A percentile compares a stretch with the other conserved stretches of the same genome.
Conservation (phyloP, 331 rosid species). For the Dryas integrifolia region DNA sequence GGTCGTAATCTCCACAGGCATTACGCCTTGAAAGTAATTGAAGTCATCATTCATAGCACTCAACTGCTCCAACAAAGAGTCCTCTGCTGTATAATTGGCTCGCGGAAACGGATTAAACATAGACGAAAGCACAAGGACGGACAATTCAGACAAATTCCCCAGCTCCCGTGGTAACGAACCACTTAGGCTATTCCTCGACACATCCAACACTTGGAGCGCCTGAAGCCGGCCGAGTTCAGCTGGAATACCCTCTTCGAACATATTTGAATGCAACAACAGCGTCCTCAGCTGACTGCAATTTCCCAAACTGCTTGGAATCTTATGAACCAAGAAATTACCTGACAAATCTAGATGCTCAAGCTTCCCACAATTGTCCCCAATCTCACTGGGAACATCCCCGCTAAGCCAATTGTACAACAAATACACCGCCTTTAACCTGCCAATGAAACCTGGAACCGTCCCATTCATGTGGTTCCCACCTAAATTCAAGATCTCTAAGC, state of each 20-base stretch:
- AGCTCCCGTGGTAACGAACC: conserved; percentile 61
- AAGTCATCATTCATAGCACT: conserved; percentile 43
- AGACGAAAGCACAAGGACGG: conserved; percentile 75
- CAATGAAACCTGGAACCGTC: conserved; percentile 61
- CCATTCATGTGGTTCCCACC: conserved; percentile 70
- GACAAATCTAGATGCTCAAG: conserved; percentile 88
- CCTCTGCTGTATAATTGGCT: conserved; percentile 30
- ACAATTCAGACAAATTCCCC: conserved; percentile 62
- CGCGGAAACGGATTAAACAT: conserved; percentile 45
- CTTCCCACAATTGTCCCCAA: conserved; percentile 63
- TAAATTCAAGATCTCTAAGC: conserved; percentile 71
- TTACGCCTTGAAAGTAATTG: conserved; percentile 69
- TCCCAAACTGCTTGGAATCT: conserved; percentile 68
- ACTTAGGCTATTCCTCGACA: conserved; percentile 77
- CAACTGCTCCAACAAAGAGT: conserved; percentile 31
- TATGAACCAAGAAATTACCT: conserved; percentile 48
- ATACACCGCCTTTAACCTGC: conserved; percentile 56
- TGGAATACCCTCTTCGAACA: conserved; percentile 69
- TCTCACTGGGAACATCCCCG: conserved; percentile 59
- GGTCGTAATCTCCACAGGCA: conserved; percentile 53
- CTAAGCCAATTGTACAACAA: conserved; percentile 56
- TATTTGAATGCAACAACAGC: conserved; percentile 64
- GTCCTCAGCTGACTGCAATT: conserved; percentile 58
- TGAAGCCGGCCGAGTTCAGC: conserved; percentile 57
- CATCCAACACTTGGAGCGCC: conserved; percentile 67